A percentile compares a stretch with the other conserved stretches of the same genome.
These are phyloP conservation scores for Apocynum venetum DNA, from an alignment of 257 asterid genomes.

Conservation along the genomic window DNA sequence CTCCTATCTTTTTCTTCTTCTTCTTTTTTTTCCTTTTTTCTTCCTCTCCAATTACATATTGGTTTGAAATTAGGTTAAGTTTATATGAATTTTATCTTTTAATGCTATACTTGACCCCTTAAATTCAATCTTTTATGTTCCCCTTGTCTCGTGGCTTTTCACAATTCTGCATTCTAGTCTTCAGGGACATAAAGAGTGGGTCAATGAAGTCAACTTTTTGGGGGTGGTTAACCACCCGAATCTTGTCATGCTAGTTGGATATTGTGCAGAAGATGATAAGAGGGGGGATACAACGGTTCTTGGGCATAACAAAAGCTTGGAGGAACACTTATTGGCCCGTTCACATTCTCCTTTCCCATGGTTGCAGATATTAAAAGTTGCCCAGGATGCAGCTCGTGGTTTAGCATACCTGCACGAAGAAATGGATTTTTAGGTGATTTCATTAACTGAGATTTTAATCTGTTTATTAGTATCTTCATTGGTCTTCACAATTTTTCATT, in stretches of 20 bases:
- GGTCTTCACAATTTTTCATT: background rate
- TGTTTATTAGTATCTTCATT: background rate
- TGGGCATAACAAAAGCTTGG: slow-evolving; percentile 89
- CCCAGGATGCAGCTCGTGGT: slow-evolving; percentile 94
- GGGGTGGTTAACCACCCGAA: slow-evolving; percentile 86
- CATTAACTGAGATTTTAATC: background rate
- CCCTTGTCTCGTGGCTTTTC: slow-evolving; percentile 19
- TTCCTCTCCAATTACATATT: background rate
- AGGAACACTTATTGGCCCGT: slow-evolving; percentile 71
- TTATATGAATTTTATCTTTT: background rate
- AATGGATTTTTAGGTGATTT: slow-evolving; percentile 90
- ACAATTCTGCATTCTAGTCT: slow-evolving; percentile 56
- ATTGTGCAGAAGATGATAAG: slow-evolving; percentile 93
- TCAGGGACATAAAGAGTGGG: slow-evolving; percentile 99
- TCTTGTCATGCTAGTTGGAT: slow-evolving; percentile 84
- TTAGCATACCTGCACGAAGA: slow-evolving; percentile 91
- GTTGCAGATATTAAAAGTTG: slow-evolving; percentile 64
- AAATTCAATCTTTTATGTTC: background rate
- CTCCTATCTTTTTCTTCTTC: background rate
- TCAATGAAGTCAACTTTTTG: slow-evolving; percentile 75
- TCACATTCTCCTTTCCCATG: slow-evolving; percentile 64
- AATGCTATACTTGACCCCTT: background rate
- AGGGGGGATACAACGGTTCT: slow-evolving; percentile 88
- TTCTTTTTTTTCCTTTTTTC: too few species aligned
- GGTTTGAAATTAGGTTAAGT: background rate